Evolutionary conservation across 208 protist species (phyloP), one percentile per base, ranked within the genome.

Genomic region (Acanthamoeba rhysodes): DNA sequence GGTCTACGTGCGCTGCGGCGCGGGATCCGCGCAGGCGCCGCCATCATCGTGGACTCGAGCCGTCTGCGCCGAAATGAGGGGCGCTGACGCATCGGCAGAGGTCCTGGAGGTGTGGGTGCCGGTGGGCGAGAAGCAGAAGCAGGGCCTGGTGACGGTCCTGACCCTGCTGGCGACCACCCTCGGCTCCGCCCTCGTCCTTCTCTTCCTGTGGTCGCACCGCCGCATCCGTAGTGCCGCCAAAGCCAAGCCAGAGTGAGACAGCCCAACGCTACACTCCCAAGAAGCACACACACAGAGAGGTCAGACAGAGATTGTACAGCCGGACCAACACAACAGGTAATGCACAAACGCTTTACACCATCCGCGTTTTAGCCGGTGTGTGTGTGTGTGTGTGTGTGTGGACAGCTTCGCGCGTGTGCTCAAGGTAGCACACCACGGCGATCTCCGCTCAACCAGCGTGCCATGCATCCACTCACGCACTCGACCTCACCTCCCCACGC

Each of bases 101-200:
- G 34, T 45, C 9, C 72, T 80, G 34, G 72, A 80, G 37, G 8
- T 48, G 34, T 9, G 72, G 10, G 72, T 80, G 20, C 72, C 72
- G 12, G 72, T 80, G 72, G 72, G 72, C 72, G 32, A 80, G 72
- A 45, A 34, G 72, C 72, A 80, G 34, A 80, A 18, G 72, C 72
- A 80, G 32, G 72, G 72, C 14, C 72, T 80, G 29, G 72, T 80
- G 72, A 80, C 72, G 34, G 8, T 48, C 16, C 34, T 80, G 18
- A 80, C 72, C 24, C 41, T 80, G 72, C 72, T 80, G 34, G 72
- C 72, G 34, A 80, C 72, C 34, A 48, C 72, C 24, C 72, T 80
- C 12, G 72, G 72, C 32, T 34, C 72, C 18, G 32, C 32, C 18
- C 0, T 80, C 37, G 72, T 80, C 24, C 72, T 80, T 10, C n/a